Conservation (phyloP, 352 stramenopile genomes). For the Detonula confervacea region DNA sequence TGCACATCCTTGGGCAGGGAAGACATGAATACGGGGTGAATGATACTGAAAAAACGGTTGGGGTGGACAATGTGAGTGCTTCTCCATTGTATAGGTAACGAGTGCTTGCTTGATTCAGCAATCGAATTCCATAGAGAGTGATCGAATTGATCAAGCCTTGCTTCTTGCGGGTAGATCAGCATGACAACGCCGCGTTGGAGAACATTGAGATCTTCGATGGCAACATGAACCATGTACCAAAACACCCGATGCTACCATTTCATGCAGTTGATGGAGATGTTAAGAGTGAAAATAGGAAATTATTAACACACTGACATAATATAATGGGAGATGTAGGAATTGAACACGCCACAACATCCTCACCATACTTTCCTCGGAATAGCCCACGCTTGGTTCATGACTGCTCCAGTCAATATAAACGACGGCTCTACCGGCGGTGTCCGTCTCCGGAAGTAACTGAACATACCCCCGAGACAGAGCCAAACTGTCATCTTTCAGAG, state of each 20-base stretch:
- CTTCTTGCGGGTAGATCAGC: constrained; percentile 53
- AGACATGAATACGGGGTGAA: constrained; percentile 52
- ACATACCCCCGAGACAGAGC: constrained; percentile 50
- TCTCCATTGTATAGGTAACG: constrained; percentile 32
- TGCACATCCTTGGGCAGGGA: constrained; percentile 41
- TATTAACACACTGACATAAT: no score
- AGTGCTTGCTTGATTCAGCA: constrained; percentile 35
- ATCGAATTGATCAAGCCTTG: constrained; percentile 52
- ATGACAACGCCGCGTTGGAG: constrained; percentile 34
- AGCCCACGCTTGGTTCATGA: constrained; percentile 43
- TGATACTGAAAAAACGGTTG: constrained; percentile 53
- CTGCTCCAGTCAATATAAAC: constrained; percentile 51
- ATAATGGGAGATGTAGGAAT: no score
- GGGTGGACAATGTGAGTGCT: constrained; percentile 53
- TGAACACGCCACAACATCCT: constrained; percentile 5
- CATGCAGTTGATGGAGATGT: not conserved
- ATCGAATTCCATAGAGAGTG: constrained; percentile 50
- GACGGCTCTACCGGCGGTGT: constrained; percentile 42
- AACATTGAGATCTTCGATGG: constrained; percentile 33
- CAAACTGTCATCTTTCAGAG: constrained; percentile 42
- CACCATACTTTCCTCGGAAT: constrained; percentile 46
- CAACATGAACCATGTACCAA: constrained; percentile 50
- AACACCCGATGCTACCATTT: constrained; percentile 35
- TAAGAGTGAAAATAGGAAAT: not conserved
- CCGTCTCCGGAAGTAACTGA: constrained; percentile 41